phyloP scores from a whole-genome alignment of 1,284 basidiomycete genomes.

The Moesziomyces parantarcticus region DNA sequence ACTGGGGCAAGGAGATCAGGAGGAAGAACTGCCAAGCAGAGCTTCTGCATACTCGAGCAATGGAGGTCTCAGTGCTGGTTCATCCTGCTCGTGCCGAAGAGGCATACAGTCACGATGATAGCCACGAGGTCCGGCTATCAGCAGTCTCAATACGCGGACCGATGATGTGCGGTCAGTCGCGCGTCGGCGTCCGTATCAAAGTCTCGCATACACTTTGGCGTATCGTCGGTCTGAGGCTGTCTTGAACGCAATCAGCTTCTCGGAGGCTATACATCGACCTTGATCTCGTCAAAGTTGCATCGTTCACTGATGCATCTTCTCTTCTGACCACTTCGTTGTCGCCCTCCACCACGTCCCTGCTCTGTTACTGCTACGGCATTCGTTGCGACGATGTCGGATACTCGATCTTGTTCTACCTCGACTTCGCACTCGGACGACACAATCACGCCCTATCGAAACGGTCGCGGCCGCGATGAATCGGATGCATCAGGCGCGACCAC shows the following conservation, averaged over 20 bases:
- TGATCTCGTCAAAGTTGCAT: neutral
- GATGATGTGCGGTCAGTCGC: no score
- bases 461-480: neutral
- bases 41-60: neutral
- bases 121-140: neutral
- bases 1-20: neutral
- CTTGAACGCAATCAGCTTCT: neutral
- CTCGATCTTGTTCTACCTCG: slow-evolving; percentile 2
- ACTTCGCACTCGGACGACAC: slow-evolving; percentile 8
- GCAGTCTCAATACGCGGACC: no score
- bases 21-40: neutral
- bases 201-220: no score
- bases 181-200: no score
- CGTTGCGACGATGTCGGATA: neutral
- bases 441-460: neutral
- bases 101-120: neutral
- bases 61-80: neutral
- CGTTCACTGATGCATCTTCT: neutral
- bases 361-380: neutral
- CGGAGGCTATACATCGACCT: neutral
- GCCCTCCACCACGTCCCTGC: neutral
- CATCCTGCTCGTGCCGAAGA: neutral
- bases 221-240: no score
- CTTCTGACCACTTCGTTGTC: neutral
- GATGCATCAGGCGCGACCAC: neutral